Evolutionary conservation across 2,329 filamentous ascomycete species (phyloP).

Genomic region (Colletotrichum camelliae): DNA sequence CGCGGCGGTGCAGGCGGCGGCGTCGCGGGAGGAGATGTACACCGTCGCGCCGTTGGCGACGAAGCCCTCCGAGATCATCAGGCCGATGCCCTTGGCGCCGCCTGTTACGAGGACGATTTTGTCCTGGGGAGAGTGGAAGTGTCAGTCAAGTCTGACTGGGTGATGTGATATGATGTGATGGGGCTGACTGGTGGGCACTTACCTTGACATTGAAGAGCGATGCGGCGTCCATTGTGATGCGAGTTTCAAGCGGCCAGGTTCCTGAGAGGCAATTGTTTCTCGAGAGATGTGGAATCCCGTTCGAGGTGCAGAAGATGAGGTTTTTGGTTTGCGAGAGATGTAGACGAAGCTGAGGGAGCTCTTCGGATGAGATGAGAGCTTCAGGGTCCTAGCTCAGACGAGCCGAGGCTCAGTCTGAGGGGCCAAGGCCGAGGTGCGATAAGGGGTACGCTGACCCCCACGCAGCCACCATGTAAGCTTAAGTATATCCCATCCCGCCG

Average conservation of each 20-base stretch:
- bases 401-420: conserved; percentile 10
- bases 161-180: background rate
- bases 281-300: background rate
- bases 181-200: conserved; percentile 21
- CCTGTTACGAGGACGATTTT: conserved; percentile 66
- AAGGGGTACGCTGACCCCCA: background rate
- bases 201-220: conserved; percentile 67
- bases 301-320: background rate
- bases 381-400: background rate
- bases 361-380: background rate
- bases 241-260: background rate
- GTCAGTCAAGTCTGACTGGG: background rate
- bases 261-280: background rate
- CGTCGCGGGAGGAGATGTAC: conserved; percentile 71
- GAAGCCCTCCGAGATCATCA: conserved; percentile 72
- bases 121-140: conserved; percentile 39
- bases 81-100: conserved; percentile 66
- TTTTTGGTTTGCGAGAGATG: background rate
- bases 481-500: background rate
- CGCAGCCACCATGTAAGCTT: background rate
- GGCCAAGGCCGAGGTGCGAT: background rate
- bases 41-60: conserved; percentile 68
- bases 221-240: conserved; percentile 55
- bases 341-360: background rate
- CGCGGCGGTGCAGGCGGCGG: conserved; percentile 59